Percentiles rank a stretch among this genome's conserved stretches.
Evolutionary conservation across 805 yeast species (phyloP).

Genomic region (Wickerhamomyces rabaulensis): DNA sequence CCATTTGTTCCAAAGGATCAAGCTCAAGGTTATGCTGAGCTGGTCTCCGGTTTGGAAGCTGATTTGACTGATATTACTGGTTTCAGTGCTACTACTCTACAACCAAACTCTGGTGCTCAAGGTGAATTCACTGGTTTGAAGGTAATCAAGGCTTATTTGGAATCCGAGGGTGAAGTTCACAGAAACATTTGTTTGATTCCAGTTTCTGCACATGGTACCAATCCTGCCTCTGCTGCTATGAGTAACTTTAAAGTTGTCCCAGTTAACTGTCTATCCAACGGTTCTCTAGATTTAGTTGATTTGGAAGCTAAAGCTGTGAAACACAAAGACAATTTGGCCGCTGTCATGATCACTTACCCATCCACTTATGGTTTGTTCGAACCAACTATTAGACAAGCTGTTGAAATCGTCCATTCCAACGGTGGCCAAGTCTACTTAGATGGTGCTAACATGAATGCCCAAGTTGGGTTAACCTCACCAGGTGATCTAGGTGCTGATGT

Average conservation of each 20-base stretch:
- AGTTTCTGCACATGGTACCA: conserved; percentile 96
- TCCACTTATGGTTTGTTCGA: conserved; percentile 96
- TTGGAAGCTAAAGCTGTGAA: conserved; percentile 65
- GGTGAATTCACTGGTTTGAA: conserved; percentile 96
- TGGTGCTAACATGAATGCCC: conserved; percentile 99
- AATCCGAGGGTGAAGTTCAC: conserved; percentile 60
- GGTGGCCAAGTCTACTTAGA: conserved; percentile 98
- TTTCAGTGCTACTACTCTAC: conserved; percentile 81
- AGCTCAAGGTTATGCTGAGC: conserved; percentile 78
- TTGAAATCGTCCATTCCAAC: conserved; percentile 72
- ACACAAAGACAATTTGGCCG: conserved; percentile 69
- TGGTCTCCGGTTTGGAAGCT: conserved; percentile 69
- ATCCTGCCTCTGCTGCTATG: conserved; percentile 98
- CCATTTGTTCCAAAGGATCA: conserved; percentile 91
- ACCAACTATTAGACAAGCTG: conserved; percentile 81
- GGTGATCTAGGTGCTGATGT: conserved; percentile 98
- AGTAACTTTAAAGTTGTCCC: conserved; percentile 92
- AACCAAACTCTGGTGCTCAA: conserved; percentile 98
- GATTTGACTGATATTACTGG: conserved; percentile 94
- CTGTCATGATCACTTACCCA: conserved; percentile 95
- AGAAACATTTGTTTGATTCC: conserved; percentile 92
- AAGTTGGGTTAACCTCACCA: conserved; percentile 94
- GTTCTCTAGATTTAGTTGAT: conserved; percentile 81
- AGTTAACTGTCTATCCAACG: conserved; percentile 79
- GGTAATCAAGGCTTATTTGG: conserved; percentile 74